Base-by-base conservation (phyloP, 169 alveolate species). In the Plasmodium falciparum region DNA sequence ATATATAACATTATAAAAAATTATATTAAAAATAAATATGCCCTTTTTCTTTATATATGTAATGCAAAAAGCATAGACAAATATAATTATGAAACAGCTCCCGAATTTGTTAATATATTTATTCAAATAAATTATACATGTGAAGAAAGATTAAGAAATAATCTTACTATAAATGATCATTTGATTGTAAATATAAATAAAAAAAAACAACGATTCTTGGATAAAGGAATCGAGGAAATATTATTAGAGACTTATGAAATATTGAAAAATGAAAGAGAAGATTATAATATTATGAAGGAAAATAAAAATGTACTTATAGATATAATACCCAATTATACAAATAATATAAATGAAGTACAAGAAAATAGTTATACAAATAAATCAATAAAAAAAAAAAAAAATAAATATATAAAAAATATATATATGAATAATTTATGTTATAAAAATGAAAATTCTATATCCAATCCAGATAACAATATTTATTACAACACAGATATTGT, bases 91-190 rank as follows among this genome's bases (percentile, higher is more conserved):
- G 47, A 5, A 39, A 39, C 47, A 39, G 11, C 9, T 7, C 47
- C 47, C 1, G 47, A 5, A 39, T 39, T 39, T 5, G 9, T 39
- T 39, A 7, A 39, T 5, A 5, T 39, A 5, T 39, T 39, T 39
- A 39, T 39, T 39, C 47, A 39, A 39, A 39, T 39, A 39, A 39
- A 39, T 39, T 5, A 39, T 39, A 39, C 7, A 39, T 39, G 9
- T 39, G 6, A 39, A 39, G 47, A 39, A 39, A 39, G 5, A 6
- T 39, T 71, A 29, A 70, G 76, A 20, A 56, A 22, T 24, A 22
- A 59, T 29, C 2, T 86, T 39, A 71, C 88, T 47, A 70, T 86
- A 49, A 86, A 86, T 45, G 80, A 83, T 49, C 7, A 39, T 70
- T 59, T 50, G 12, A 39, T 39, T 39, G 47, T 39, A 39, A 39